Percentiles rank a stretch among this genome's conserved stretches.
Conservation (phyloP, 306 rosid species). For the Citrullus mucosospermus region DNA sequence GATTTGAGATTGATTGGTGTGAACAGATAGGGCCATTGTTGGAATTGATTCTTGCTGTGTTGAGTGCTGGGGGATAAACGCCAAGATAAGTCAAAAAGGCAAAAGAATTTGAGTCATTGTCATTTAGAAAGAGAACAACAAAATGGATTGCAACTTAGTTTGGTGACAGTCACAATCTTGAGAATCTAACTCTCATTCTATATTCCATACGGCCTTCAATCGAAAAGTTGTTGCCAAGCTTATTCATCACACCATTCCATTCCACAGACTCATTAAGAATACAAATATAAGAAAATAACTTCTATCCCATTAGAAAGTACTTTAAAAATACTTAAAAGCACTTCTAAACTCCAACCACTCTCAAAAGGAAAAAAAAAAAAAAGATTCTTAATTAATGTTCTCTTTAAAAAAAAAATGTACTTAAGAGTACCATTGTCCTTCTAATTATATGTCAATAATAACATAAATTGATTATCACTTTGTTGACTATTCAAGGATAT, state of each 20-base stretch:
- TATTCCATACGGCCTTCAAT: background rate
- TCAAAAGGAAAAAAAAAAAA: background rate
- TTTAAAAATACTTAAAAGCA: background rate
- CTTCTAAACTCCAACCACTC: background rate
- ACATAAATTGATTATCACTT: background rate
- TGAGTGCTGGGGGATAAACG: slow-evolving; percentile 15
- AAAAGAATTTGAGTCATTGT: slow-evolving; percentile 13
- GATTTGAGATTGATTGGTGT: background rate
- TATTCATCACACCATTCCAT: background rate
- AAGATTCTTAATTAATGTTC: background rate
- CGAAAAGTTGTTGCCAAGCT: background rate
- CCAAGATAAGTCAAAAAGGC: slow-evolving; percentile 17
- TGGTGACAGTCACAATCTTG: slow-evolving; percentile 12
- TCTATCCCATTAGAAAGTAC: background rate
- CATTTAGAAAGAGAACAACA: slow-evolving; percentile 4
- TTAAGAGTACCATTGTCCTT: background rate
- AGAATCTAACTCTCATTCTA: slow-evolving; percentile 1
- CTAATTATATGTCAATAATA: background rate
- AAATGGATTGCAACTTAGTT: slow-evolving; percentile 4
- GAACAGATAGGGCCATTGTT: background rate
- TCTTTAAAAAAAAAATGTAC: background rate
- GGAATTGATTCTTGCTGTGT: slow-evolving; percentile 1
- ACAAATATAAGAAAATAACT: no score
- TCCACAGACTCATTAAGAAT: background rate
- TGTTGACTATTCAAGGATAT: background rate